These are phyloP conservation scores for Yamadazyma blattariae DNA, from an alignment of 1,139 yeast genomes.

Conservation along the genomic window DNA sequence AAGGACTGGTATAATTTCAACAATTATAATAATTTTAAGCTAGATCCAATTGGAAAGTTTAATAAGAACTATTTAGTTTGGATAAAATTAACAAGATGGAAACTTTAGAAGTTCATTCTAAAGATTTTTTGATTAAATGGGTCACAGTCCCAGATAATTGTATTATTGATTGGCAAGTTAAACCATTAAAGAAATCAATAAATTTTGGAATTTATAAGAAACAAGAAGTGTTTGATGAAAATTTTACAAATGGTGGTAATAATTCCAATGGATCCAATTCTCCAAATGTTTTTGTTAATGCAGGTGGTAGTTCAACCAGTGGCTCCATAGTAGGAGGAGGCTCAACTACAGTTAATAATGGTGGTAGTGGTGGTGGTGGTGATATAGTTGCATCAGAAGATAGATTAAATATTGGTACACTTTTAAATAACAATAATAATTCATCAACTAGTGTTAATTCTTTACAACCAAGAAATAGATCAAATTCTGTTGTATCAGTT, in stretches of 20 bases:
- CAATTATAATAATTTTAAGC: too few species aligned
- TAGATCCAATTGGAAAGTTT: too few species aligned
- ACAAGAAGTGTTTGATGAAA: conserved; percentile 23
- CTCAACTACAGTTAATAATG: background rate
- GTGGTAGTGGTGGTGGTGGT: background rate
- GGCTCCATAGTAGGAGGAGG: too few species aligned
- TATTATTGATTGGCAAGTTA: conserved; percentile 72
- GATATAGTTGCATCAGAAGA: too few species aligned
- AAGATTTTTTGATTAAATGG: conserved; percentile 90
- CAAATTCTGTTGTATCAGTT: conserved; percentile 37
- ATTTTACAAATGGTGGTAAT: background rate
- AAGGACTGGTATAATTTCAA: background rate
- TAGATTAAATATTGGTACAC: background rate
- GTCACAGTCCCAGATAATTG: conserved; percentile 70
- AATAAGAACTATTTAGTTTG: too few species aligned
- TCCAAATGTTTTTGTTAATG: too few species aligned
- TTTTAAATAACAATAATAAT: conserved; percentile 1
- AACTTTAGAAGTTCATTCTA: conserved; percentile 83
- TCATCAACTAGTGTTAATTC: conserved; percentile 12
- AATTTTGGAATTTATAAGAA: conserved; percentile 59
- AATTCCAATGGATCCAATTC: conserved; percentile 1
- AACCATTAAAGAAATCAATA: conserved; percentile 82
- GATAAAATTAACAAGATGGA: too few species aligned
- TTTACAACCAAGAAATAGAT: conserved; percentile 22
- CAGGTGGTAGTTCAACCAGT: too few species aligned